These are phyloP conservation scores for Oryza glaberrima DNA, from an alignment of 176 grass and related monocot species.

Conservation along the genomic window DNA sequence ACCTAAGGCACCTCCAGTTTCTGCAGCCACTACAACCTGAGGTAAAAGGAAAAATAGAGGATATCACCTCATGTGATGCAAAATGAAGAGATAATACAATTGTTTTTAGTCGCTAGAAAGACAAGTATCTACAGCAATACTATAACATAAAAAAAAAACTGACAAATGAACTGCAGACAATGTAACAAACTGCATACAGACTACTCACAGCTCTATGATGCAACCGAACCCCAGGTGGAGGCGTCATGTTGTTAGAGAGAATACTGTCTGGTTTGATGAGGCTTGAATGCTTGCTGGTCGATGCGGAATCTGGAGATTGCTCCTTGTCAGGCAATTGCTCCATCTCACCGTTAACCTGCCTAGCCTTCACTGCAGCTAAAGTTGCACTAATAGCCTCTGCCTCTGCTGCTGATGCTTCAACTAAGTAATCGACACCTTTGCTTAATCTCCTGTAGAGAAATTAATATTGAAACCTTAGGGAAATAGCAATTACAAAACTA, in stretches of 20 bases:
- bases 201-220: conserved; percentile 99
- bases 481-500: conserved; percentile 21
- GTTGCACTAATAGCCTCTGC: conserved; percentile 91
- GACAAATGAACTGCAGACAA: conserved; percentile 22
- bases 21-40: conserved; percentile 95
- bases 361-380: conserved; percentile 88
- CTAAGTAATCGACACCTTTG: conserved; percentile 90
- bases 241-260: conserved; percentile 58
- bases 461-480: conserved; percentile 23
- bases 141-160: conserved; percentile 24
- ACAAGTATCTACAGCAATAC: neutral
- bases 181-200: conserved; percentile 22
- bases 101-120: neutral
- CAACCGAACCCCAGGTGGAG: conserved; percentile 83
- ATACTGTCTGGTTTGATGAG: conserved; percentile 74
- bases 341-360: conserved; percentile 81
- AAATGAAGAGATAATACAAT: neutral
- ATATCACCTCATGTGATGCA: conserved; percentile 23
- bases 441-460: conserved; percentile 69
- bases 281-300: conserved; percentile 72
- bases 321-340: conserved; percentile 69
- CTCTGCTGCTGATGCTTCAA: conserved; percentile 93
- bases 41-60: neutral
- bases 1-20: conserved; percentile 94
- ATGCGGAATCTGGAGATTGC: conserved; percentile 67